These are phyloP conservation scores for Zygosaccharomyces sapae DNA, from an alignment of 1,139 yeast species.

Conservation along the genomic window DNA sequence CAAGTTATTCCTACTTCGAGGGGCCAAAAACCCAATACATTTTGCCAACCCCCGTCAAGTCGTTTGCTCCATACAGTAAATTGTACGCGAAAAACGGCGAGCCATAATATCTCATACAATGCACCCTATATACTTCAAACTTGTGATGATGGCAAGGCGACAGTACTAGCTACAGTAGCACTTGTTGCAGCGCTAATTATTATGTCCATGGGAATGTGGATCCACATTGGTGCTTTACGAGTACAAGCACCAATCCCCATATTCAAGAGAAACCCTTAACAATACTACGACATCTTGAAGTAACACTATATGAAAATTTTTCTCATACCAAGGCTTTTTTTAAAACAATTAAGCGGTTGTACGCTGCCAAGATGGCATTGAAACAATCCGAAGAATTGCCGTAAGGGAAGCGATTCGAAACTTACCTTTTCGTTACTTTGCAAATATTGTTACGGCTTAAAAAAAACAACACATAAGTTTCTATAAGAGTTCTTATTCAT, in stretches of 20 bases:
- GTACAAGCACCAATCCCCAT: background rate
- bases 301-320: background rate
- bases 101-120: constrained; percentile 3
- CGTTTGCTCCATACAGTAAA: constrained; percentile 6
- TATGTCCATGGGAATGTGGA: background rate
- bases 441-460: background rate
- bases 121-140: background rate
- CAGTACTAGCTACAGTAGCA: background rate
- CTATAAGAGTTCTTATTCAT: background rate
- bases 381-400: background rate
- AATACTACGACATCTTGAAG: background rate
- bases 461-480: background rate
- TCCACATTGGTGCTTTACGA: background rate
- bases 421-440: background rate
- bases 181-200: background rate
- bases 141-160: background rate
- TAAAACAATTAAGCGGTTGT: background rate
- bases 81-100: constrained; percentile 7
- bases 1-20: background rate
- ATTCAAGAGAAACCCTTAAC: background rate
- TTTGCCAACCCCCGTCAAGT: background rate
- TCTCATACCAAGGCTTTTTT: background rate
- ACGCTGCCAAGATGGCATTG: background rate
- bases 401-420: background rate
- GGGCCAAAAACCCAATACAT: background rate